Evolutionary conservation across 257 asterid genomes (phyloP), one percentile per base, ranked within the genome.

Genomic region (Nemophila menziesii): DNA sequence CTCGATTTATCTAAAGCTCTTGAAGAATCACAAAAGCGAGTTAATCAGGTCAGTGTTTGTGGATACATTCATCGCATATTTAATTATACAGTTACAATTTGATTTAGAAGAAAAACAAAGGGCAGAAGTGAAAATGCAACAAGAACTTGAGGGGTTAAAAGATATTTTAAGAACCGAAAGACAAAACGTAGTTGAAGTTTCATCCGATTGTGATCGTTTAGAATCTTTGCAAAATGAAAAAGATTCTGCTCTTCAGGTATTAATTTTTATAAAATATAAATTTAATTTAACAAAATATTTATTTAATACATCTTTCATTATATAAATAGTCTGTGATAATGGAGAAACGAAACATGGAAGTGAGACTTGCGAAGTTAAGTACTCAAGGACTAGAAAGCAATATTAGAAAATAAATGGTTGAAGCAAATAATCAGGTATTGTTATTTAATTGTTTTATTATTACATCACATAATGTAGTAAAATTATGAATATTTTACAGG

Each of bases 201-300:
- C 64, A 33, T 38, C 49, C 44, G 96, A 85, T 61, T 68, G 89
- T 16, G 99, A 90, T 67, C 65, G 64, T 48, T 49, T 85, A 57
- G 75, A 73, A 65, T 58, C 57, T 42, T 62, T 75, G 45, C 77
- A 73, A 38, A 73, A 79, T 33, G 94, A 77, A 52, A 90, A 69
- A 51, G 93, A 90, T 48, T 73, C 82, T 16, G 80, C 68, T 22
- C 85, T 81, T 57, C 89, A 90, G 94, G 99, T 81, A 40, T 40
- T 18, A 20, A 40, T 20, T 40, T 5, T 16, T 16, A 11, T 6
- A 11, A 16, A 2, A 40, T 40, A n/a, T n/a, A n/a, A n/a, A 23
- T 27, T 54, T 44, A 45, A 19, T 2, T 43, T 43, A 10, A 48
- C 49, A 58, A 57, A 52, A 44, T 37, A 48, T 54, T 58, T 39